Base-by-base conservation (phyloP, 2,329 filamentous ascomycete species). In the Nannizziopsis arthrosporioides region DNA sequence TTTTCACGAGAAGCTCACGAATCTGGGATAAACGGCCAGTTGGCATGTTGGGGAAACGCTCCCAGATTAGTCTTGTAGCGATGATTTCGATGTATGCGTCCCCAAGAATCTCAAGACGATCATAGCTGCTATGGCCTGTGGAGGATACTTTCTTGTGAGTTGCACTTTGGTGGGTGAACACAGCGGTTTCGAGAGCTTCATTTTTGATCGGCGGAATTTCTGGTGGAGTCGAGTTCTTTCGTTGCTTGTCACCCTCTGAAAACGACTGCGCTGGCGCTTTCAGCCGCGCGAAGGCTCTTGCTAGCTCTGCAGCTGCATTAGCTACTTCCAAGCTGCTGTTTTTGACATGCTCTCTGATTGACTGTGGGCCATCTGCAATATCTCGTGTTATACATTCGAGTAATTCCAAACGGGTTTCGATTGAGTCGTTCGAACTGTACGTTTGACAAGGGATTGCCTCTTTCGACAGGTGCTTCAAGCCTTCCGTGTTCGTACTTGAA, bases 101-200 rank as follows among this genome's bases (percentile, higher is more conserved):
- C 5, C 90, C 90, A 6, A 94, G 73, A 68, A 90, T 88, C 65
- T 96, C 90, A 5, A 95, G 77, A 14, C 79, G 77, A 59, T 95
- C 89, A 64, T 95, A 95, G 58, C 72, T 75, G 45, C 70, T 61
- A 39, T 70, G 66, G 27, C 59, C 58, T 43, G 64, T 14, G 17
- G 30, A 19, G 5, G 12, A 31, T 10, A 22, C 36, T 36, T 34
- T 52, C 31, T 48, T 45, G 42, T 54, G 59, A 47, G 57, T 56
- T 39, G 70, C 60, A 1, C 77, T 79, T 1, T 73, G 68, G 56
- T 90, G 85, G 1, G 76, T 85, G 57, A 89, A 82, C 9, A 80
- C 77, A 12, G 79, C 75, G 19, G 66, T 68, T 56, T 81, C 77
- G 14, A 89, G 70, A 17, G 69, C 64, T 0, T 73, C 66, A 53